phyloP scores from a whole-genome alignment of 1,139 yeast genomes.

The Kluyveromyces sp. region DNA sequence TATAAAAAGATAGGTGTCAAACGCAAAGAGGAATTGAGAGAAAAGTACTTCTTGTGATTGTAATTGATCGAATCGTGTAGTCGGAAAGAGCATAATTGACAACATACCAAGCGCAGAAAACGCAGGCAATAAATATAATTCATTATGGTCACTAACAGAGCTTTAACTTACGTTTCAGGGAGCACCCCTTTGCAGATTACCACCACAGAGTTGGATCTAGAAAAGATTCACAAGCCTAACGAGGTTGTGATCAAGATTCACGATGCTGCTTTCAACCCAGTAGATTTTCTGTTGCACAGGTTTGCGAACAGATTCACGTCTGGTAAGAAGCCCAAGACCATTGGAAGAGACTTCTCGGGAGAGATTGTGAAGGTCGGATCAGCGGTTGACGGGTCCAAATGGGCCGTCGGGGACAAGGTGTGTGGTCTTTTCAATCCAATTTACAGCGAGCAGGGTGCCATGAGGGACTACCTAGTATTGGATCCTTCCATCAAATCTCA shows the following conservation, averaged over 20 bases:
- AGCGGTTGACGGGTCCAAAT: conserved; percentile 16
- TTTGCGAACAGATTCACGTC: conserved; percentile 13
- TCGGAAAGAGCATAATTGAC: too few relatives aligned
- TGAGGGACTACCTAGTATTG: conserved; percentile 24
- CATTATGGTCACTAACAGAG: conserved; percentile 17
- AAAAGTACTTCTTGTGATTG: too few relatives aligned
- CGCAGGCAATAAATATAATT: too few relatives aligned
- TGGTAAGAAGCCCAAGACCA: conserved; percentile 17
- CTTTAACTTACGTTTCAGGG: conserved; percentile 18
- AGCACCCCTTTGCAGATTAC: conserved; percentile 17
- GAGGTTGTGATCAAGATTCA: conserved; percentile 26
- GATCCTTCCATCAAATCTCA: conserved; percentile 18
- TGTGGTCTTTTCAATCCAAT: conserved; percentile 19
- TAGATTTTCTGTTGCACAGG: conserved; percentile 20
- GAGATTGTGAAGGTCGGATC: conserved; percentile 23
- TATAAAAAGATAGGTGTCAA: too few relatives aligned
- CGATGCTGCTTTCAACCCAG: conserved; percentile 29
- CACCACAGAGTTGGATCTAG: conserved; percentile 21
- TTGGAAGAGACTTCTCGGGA: conserved; percentile 28
- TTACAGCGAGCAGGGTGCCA: conserved; percentile 22
- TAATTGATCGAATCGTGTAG: too few relatives aligned
- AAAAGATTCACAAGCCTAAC: conserved; percentile 18
- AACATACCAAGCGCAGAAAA: too few relatives aligned
- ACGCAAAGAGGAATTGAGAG: too few relatives aligned
- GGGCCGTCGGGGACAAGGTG: conserved; percentile 25